Conservation (phyloP, 257 asterid genomes). For the Solanum habrochaites region DNA sequence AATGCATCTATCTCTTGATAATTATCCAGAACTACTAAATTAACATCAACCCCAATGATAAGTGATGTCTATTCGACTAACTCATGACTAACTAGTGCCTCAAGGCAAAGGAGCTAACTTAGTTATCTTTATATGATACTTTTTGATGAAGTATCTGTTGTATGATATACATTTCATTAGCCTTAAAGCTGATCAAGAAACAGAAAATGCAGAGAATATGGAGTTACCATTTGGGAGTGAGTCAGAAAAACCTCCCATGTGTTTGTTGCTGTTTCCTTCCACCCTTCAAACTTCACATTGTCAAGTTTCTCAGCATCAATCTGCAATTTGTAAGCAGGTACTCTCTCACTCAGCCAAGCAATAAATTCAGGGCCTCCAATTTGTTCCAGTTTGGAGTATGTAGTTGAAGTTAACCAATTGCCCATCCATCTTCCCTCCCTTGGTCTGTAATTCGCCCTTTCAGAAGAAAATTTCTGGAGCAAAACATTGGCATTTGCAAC, state of each 20-base stretch:
- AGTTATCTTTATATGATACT: neutral
- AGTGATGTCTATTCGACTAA: neutral
- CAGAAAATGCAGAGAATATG: neutral
- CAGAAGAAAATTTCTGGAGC: conserved; percentile 38
- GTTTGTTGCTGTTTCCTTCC: conserved; percentile 32
- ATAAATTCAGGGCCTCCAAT: conserved; percentile 69
- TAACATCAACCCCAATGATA: neutral
- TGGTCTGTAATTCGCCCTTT: conserved; percentile 28
- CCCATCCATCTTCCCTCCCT: conserved; percentile 23
- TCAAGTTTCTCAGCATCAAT: conserved; percentile 42
- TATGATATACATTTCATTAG: neutral
- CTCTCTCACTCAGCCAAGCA: conserved; percentile 66
- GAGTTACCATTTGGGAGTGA: conserved; percentile 79
- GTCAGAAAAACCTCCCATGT: conserved; percentile 57
- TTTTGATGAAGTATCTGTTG: neutral
- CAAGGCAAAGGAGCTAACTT: neutral
- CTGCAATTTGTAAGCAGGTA: conserved; percentile 58
- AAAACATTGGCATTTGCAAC: conserved; percentile 40
- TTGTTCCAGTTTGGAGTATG: conserved; percentile 52
- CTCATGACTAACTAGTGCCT: neutral
- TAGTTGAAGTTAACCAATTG: conserved; percentile 47
- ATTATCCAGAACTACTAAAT: neutral
- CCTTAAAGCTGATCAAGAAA: neutral
- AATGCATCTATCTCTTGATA: neutral
- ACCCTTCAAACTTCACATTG: conserved; percentile 58